phyloP scores from a whole-genome alignment of 495 filamentous ascomycete genomes.

The Talaromyces wortmannii region DNA sequence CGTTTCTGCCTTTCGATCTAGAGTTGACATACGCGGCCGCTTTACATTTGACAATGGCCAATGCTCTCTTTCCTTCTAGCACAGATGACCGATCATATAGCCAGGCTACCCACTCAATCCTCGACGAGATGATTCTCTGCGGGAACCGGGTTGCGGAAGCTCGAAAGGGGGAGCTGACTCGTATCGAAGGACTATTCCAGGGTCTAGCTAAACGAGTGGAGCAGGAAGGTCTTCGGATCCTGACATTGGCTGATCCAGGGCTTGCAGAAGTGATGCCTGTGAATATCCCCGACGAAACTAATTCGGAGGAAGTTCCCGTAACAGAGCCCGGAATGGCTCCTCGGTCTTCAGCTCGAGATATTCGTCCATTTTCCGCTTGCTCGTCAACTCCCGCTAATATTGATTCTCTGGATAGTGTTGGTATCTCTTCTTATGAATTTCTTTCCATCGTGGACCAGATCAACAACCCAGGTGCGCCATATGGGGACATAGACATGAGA shows the following conservation, averaged over 20 bases:
- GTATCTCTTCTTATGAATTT: slow-evolving; percentile 24
- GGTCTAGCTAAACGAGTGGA: slow-evolving; percentile 13
- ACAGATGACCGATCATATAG: slow-evolving; percentile 11
- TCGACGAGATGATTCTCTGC: slow-evolving; percentile 27
- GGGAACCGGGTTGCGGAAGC: slow-evolving; percentile 22
- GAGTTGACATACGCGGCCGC: slow-evolving; percentile 30
- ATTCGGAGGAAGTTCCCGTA: not conserved
- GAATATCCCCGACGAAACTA: not conserved
- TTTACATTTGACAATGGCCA: slow-evolving; percentile 22
- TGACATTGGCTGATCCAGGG: slow-evolving; percentile 7
- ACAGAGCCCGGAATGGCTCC: not conserved
- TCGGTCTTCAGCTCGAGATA: not conserved
- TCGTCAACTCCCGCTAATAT: not conserved
- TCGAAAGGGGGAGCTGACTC: slow-evolving; percentile 18
- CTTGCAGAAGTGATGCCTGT: not conserved
- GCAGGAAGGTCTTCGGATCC: slow-evolving; percentile 8
- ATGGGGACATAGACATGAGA: not conserved
- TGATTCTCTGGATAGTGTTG: slow-evolving; percentile 21
- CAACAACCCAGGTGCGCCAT: not conserved
- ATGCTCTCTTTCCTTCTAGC: slow-evolving; percentile 19
- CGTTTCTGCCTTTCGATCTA: slow-evolving; percentile 31
- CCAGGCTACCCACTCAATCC: slow-evolving; percentile 15
- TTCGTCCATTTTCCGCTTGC: not conserved
- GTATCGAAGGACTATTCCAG: slow-evolving; percentile 17
- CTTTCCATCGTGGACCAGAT: slow-evolving; percentile 21